These are phyloP conservation scores for Fonsecaea monophora DNA, from an alignment of 2,329 filamentous ascomycete species.

Conservation along the genomic window DNA sequence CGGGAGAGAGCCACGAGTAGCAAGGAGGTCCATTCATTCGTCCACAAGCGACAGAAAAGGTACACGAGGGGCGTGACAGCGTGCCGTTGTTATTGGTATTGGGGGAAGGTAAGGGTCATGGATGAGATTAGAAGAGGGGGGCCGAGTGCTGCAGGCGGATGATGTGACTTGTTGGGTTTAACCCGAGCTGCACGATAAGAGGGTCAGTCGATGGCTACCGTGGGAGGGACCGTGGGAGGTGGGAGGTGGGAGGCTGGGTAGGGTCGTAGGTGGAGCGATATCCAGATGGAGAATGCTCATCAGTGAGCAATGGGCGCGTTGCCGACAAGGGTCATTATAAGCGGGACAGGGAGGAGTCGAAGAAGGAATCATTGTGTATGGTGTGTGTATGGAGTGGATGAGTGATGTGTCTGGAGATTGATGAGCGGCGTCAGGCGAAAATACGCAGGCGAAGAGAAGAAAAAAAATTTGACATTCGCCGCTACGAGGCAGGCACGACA, in stretches of 20 bases:
- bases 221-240: conserved; percentile 4
- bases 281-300: conserved; percentile 5
- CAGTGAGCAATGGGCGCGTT: background rate
- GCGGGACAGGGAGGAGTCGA: background rate
- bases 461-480: background rate
- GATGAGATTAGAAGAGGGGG: conserved; percentile 15
- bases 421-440: background rate
- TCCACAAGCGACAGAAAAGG: conserved; percentile 21
- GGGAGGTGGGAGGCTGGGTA: background rate
- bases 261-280: conserved; percentile 17
- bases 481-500: background rate
- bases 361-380: background rate
- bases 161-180: conserved; percentile 23
- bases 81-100: conserved; percentile 31
- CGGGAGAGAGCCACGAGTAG: conserved; percentile 30
- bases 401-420: background rate
- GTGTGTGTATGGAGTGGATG: background rate
- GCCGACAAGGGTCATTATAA: conserved; percentile 7
- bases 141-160: conserved; percentile 18
- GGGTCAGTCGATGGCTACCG: conserved; percentile 5
- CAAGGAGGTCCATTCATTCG: conserved; percentile 27
- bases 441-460: background rate
- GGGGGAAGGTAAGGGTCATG: conserved; percentile 12
- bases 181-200: conserved; percentile 12
- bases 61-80: conserved; percentile 8